Conservation (phyloP, 805 yeast genomes). For the Suhomyces faveliae region DNA sequence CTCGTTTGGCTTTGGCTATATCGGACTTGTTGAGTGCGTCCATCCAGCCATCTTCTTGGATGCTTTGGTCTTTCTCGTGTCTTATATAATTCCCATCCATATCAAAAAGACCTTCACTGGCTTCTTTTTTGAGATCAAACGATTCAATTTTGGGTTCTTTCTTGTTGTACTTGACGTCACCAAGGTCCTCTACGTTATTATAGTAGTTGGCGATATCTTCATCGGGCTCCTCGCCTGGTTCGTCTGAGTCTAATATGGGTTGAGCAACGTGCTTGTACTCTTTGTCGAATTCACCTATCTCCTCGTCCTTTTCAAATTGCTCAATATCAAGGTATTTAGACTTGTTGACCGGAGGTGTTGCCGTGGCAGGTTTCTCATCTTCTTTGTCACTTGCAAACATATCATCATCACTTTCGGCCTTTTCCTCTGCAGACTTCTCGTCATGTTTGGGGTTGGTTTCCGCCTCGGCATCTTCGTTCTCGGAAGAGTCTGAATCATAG, state of each 20-base stretch:
- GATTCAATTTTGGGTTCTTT: conserved; percentile 53
- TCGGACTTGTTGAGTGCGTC: conserved; percentile 33
- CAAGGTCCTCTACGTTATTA: conserved; percentile 25
- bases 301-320: conserved; percentile 29
- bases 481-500: conserved; percentile 28
- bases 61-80: conserved; percentile 31
- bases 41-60: conserved; percentile 36
- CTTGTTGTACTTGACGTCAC: conserved; percentile 7
- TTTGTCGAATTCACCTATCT: conserved; percentile 22
- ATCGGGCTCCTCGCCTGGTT: conserved; percentile 10
- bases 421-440: conserved; percentile 4
- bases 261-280: conserved; percentile 12
- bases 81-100: conserved; percentile 57
- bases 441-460: not conserved
- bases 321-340: conserved; percentile 30
- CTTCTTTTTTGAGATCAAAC: conserved; percentile 58
- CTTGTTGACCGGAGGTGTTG: conserved; percentile 12
- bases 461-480: conserved; percentile 10
- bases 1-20: conserved; percentile 41
- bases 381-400: conserved; percentile 39
- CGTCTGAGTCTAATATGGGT: conserved; percentile 10
- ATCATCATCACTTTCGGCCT: conserved; percentile 32
- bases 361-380: conserved; percentile 9
- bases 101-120: conserved; percentile 59
- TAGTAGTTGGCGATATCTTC: conserved; percentile 19